A percentile compares a stretch with the other conserved stretches of the same genome.
phyloP scores from a whole-genome alignment of 2,329 filamentous ascomycete genomes.

The Paracoccidioides lutzii region DNA sequence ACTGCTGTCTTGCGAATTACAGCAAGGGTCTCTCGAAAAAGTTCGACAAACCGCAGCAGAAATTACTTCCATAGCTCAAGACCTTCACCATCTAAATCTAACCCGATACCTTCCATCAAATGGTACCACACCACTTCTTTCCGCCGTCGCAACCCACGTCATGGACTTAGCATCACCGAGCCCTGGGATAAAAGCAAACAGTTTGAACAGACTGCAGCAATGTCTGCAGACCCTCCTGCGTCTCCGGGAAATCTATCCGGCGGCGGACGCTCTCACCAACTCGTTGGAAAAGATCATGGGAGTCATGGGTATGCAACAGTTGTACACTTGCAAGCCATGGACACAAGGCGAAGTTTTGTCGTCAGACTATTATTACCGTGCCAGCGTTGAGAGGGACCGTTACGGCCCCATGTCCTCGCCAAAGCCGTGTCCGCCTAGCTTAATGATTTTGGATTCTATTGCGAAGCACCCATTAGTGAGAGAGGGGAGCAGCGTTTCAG shows the following conservation, averaged over 20 bases:
- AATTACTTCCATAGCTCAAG: constrained; percentile 71
- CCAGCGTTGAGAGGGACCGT: neutral
- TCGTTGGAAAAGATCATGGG: constrained; percentile 87
- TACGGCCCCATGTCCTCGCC: neutral
- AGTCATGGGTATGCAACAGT: constrained; percentile 61
- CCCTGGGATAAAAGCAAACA: constrained; percentile 56
- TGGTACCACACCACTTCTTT: constrained; percentile 78
- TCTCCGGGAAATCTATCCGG: constrained; percentile 76
- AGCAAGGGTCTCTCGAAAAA: constrained; percentile 69
- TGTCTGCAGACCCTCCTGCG: constrained; percentile 88
- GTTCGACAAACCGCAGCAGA: constrained; percentile 73
- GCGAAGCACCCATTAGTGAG: neutral
- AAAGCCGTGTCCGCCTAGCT: neutral
- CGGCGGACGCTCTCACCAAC: constrained; percentile 80
- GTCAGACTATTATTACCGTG: neutral
- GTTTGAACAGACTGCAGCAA: constrained; percentile 68
- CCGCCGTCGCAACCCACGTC: constrained; percentile 85
- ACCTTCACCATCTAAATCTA: constrained; percentile 58
- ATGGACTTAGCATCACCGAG: constrained; percentile 80
- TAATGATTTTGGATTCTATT: constrained; percentile 1
- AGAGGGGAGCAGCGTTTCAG: neutral
- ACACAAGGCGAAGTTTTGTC: neutral
- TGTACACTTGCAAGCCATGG: constrained; percentile 34
- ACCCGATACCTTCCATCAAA: constrained; percentile 76
- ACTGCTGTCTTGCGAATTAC: constrained; percentile 50